phyloP scores from a whole-genome alignment of 345 rosid species.

The Gossypium australe region DNA sequence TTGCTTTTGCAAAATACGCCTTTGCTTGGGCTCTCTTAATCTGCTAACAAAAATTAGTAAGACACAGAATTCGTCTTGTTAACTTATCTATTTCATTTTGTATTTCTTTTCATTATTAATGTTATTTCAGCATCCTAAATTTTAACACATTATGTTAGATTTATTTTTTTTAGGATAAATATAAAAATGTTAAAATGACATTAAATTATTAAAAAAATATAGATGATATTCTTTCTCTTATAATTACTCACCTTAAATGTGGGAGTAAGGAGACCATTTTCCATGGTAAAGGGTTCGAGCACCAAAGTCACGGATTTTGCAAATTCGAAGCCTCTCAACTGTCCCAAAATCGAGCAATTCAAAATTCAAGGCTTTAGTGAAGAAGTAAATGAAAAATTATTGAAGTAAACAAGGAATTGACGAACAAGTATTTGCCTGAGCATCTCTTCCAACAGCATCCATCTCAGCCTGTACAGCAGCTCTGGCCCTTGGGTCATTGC shows the following conservation, averaged over 20 bases:
- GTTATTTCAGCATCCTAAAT: too few relatives aligned
- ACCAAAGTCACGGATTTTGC: conserved; percentile 84
- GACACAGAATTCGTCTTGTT: neutral
- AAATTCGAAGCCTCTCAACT: conserved; percentile 92
- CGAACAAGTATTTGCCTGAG: conserved; percentile 49
- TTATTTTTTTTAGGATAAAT: too few relatives aligned
- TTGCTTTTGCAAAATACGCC: conserved; percentile 59
- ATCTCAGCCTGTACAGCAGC: conserved; percentile 76
- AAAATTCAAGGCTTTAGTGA: neutral
- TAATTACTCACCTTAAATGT: conserved; percentile 66
- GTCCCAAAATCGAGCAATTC: conserved; percentile 14
- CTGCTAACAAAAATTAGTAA: conserved; percentile 24
- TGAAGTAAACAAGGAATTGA: neutral
- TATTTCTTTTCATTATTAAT: too few relatives aligned
- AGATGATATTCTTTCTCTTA: too few relatives aligned
- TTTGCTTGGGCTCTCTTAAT: conserved; percentile 81
- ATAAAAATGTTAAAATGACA: too few relatives aligned
- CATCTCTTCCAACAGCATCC: conserved; percentile 82
- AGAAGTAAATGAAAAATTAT: neutral
- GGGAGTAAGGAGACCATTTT: conserved; percentile 87
- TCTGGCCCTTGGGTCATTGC: conserved; percentile 60
- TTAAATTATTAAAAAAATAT: too few relatives aligned
- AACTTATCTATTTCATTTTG: neutral
- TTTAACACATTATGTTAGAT: too few relatives aligned
- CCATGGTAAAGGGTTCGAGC: conserved; percentile 67